Evolutionary conservation across 2,329 filamentous ascomycete genomes (phyloP), one percentile per base, ranked within the genome.

Genomic region (Pseudocercospora ulei): DNA sequence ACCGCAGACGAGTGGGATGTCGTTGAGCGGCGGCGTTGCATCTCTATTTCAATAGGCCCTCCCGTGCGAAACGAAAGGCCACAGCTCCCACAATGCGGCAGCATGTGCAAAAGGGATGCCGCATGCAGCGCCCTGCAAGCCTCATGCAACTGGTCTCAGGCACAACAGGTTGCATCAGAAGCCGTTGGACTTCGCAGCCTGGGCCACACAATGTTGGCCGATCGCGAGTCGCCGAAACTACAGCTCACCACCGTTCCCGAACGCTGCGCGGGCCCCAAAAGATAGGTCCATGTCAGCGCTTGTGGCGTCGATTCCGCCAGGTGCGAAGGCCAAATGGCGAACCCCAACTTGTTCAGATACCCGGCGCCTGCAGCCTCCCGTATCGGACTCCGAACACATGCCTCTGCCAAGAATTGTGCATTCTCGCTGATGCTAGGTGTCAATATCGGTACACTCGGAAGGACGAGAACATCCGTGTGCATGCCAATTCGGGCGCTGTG

Each of bases 101-200:
- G 11, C 18, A n/a, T 14, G 18, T 30, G 27, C 14, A 30, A 16
- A 16, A 2, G 14, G 14, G 26, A 14, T 29, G 26, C 30, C 30
- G 12, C 30, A 19, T 34, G 30, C 30, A 34, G 18, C 30, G 17
- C 14, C 27, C 31, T 35, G 31, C 31, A 35, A 35, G 31, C 31
- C 31, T 35, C 31, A 26, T 13, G 16, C 6, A 13, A 30, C n/a
- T n/a, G 14, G 27, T 30, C 18, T 30, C 27, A 30, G 27, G 18
- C 18, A 14, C 6, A n/a, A n/a, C n/a, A n/a, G n/a, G n/a, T n/a
- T n/a, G n/a, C n/a, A n/a, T n/a, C n/a, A n/a, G n/a, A n/a, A n/a
- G n/a, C n/a, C n/a, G n/a, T n/a, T n/a, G n/a, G n/a, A n/a, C n/a
- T n/a, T n/a, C n/a, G n/a, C n/a, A 18, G 11, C 16, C 8, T n/a